Percentiles rank a stretch among this genome's conserved stretches.
These are phyloP conservation scores for Microdochium nivale DNA, from an alignment of 2,329 filamentous ascomycete species.

Conservation along the genomic window DNA sequence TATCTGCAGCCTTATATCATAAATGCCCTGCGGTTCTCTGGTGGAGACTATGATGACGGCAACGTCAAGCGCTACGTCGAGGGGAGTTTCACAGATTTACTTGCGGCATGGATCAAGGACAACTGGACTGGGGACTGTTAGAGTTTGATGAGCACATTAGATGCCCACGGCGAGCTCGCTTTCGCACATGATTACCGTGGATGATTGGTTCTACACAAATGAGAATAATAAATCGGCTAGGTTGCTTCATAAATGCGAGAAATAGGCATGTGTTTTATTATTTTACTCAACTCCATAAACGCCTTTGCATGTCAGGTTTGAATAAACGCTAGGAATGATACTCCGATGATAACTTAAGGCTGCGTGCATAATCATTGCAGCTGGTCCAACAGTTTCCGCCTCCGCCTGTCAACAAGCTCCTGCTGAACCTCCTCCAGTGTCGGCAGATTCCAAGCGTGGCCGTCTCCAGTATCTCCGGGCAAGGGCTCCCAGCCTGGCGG, in stretches of 20 bases:
- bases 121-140: constrained; percentile 47
- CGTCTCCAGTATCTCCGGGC: constrained; percentile 81
- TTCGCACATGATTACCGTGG: too few relatives aligned
- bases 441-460: constrained; percentile 72
- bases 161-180: background rate
- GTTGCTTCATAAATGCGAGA: background rate
- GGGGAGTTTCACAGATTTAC: constrained; percentile 44
- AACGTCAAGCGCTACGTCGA: constrained; percentile 45
- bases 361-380: constrained; percentile 27
- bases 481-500: constrained; percentile 74
- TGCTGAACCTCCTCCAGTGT: constrained; percentile 89
- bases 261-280: background rate
- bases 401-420: constrained; percentile 80
- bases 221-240: too few relatives aligned
- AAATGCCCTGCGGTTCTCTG: constrained; percentile 57
- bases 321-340: background rate
- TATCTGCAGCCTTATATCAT: constrained; percentile 82
- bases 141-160: constrained; percentile 1
- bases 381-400: constrained; percentile 77
- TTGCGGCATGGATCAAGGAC: constrained; percentile 48
- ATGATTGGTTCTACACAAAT: too few relatives aligned
- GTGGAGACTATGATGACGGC: constrained; percentile 36
- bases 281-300: background rate
- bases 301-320: background rate
- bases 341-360: background rate